These are phyloP conservation scores for Calonectria crousiana DNA, from an alignment of 2,329 filamentous ascomycete genomes.

Conservation along the genomic window DNA sequence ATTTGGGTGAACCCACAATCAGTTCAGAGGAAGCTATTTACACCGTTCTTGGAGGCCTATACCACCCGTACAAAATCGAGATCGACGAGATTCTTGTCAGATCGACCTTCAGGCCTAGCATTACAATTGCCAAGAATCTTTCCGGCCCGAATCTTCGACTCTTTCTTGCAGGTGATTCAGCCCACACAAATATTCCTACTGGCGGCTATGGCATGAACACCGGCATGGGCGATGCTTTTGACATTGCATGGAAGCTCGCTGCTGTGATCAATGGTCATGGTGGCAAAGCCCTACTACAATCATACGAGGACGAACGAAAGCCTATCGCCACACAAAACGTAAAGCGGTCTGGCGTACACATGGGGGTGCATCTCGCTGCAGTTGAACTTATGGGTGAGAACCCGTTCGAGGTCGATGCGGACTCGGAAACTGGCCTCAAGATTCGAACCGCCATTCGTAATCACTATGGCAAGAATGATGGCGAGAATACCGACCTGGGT, in stretches of 20 bases:
- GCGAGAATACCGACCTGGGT: constrained; percentile 43
- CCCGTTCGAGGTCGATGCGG: background rate
- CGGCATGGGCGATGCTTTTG: constrained; percentile 50
- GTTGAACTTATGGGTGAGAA: constrained; percentile 6
- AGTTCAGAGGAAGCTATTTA: constrained; percentile 18
- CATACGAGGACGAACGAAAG: constrained; percentile 42
- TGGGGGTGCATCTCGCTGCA: constrained; percentile 3
- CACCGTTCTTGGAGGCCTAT: constrained; percentile 17
- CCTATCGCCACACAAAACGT: constrained; percentile 33
- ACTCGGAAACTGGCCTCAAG: background rate
- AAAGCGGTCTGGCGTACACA: constrained; percentile 26
- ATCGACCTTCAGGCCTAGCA: constrained; percentile 36
- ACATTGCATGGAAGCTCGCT: constrained; percentile 52
- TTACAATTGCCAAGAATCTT: constrained; percentile 42
- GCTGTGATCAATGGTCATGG: constrained; percentile 37
- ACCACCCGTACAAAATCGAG: constrained; percentile 20
- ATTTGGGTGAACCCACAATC: background rate
- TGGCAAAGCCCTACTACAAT: constrained; percentile 30
- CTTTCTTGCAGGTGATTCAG: constrained; percentile 50
- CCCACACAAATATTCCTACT: constrained; percentile 50
- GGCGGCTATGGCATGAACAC: constrained; percentile 55
- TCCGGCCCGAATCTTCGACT: constrained; percentile 49
- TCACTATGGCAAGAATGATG: constrained; percentile 31
- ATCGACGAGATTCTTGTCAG: constrained; percentile 41
- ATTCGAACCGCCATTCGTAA: background rate